Percentiles rank a stretch among this genome's conserved stretches.
These are phyloP conservation scores for Dictyostelium brefeldianum DNA, from an alignment of 78 protist species.

Conservation along the genomic window DNA sequence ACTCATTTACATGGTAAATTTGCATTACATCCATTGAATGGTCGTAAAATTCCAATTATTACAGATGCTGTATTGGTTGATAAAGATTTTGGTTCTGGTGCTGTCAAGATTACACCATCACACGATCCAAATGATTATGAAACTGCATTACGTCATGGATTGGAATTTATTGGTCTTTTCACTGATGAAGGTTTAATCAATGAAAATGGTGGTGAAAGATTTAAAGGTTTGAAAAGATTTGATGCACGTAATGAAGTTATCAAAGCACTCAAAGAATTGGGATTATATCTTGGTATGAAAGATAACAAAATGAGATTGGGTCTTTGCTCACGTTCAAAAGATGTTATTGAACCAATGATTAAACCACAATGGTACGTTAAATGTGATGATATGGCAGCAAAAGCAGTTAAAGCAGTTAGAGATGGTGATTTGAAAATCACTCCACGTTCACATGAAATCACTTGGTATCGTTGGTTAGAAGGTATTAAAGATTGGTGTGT, in stretches of 20 bases:
- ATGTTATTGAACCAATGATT: constrained; percentile 96
- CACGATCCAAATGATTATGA: constrained; percentile 99
- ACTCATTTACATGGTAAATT: constrained; percentile 80
- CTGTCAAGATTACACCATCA: constrained; percentile 92
- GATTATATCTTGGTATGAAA: constrained; percentile 72
- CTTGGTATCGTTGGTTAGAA: constrained; percentile 78
- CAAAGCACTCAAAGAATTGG: constrained; percentile 68
- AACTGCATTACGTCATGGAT: constrained; percentile 94
- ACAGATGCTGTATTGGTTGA: constrained; percentile 95
- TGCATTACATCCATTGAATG: constrained; percentile 89
- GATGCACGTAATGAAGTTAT: constrained; percentile 89
- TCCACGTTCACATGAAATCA: constrained; percentile 76
- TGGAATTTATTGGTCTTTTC: constrained; percentile 89
- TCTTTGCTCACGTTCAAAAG: constrained; percentile 87
- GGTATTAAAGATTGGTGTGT: constrained; percentile 97
- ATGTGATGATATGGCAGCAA: constrained; percentile 73
- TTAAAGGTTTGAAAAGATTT: constrained; percentile 82
- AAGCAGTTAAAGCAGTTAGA: constrained; percentile 71
- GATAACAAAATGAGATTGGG: constrained; percentile 87
- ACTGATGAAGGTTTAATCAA: constrained; percentile 91
- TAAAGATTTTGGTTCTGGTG: constrained; percentile 95
- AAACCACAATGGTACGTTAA: constrained; percentile 97
- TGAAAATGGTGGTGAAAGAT: constrained; percentile 35
- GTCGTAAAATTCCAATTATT: constrained; percentile 92
- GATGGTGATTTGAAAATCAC: constrained; percentile 80